phyloP scores from a whole-genome alignment of 2,329 filamentous ascomycete species.

The Fusarium pininemorale region DNA sequence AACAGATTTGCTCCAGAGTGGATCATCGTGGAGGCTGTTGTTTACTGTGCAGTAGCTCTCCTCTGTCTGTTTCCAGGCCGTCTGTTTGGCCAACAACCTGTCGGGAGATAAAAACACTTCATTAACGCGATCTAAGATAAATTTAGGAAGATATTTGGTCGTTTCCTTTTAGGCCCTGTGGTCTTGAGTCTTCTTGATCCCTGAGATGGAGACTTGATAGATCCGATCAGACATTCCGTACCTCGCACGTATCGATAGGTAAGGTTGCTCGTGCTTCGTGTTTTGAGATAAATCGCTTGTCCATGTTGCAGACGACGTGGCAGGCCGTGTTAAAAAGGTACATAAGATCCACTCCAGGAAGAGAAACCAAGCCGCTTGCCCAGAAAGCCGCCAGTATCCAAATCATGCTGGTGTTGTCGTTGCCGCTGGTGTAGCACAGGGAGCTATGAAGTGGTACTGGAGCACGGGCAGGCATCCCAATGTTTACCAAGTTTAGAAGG shows the following conservation, averaged over 20 bases:
- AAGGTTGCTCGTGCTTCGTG: conserved; percentile 12
- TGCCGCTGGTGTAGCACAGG: conserved; percentile 7
- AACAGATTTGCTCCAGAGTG: background rate
- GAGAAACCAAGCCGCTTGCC: conserved; percentile 11
- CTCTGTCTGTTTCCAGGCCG: background rate
- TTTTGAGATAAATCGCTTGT: conserved; percentile 23
- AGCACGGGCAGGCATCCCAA: conserved; percentile 1
- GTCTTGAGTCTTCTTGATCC: background rate
- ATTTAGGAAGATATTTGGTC: background rate
- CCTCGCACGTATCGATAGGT: conserved; percentile 4
- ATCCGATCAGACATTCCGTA: background rate
- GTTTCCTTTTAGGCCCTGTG: background rate
- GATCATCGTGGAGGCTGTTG: background rate
- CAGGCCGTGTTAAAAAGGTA: conserved; percentile 10
- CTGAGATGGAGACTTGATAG: background rate
- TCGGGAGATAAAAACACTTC: background rate
- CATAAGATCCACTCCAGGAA: conserved; percentile 17
- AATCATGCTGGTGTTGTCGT: conserved; percentile 1
- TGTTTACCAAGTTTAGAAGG: conserved; percentile 21
- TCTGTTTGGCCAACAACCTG: background rate
- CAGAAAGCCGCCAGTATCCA: conserved; percentile 6
- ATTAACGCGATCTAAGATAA: background rate
- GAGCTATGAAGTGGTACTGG: background rate
- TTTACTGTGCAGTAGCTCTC: background rate
- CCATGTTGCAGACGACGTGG: conserved; percentile 31